phyloP scores from a whole-genome alignment of 2,329 filamentous ascomycete species.

The Penicillium concentricum region DNA sequence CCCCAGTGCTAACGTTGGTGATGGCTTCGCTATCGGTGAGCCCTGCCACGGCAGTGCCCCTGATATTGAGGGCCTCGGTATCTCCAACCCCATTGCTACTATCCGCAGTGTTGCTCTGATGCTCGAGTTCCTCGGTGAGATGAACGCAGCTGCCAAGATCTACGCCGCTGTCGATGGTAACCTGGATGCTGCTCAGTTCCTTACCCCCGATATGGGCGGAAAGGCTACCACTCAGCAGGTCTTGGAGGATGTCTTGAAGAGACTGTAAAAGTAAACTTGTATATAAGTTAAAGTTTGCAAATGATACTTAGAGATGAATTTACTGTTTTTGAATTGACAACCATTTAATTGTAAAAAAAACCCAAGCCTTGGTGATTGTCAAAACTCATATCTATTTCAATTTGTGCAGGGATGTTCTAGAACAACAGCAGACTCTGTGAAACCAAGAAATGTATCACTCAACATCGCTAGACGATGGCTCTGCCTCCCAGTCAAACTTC shows the following conservation, averaged over 20 bases:
- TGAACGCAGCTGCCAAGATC: constrained; percentile 81
- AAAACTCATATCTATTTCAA: background rate
- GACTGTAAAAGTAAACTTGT: constrained; percentile 58
- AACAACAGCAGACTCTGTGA: background rate
- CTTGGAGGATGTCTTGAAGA: constrained; percentile 78
- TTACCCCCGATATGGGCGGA: constrained; percentile 89
- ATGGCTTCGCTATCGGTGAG: constrained; percentile 93
- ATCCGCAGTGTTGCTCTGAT: constrained; percentile 87
- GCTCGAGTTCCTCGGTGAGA: constrained; percentile 91
- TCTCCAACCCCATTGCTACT: constrained; percentile 96
- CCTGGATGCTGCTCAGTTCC: constrained; percentile 74
- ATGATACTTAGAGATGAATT: constrained; percentile 6
- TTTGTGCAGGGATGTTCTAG: background rate
- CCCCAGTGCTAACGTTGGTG: constrained; percentile 90
- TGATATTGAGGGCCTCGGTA: constrained; percentile 87
- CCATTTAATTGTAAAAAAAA: background rate
- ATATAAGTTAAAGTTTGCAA: constrained; percentile 12
- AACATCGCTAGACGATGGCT: constrained; percentile 19
- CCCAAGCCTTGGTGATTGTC: background rate
- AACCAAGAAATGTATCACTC: constrained; percentile 12
- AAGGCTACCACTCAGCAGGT: constrained; percentile 83
- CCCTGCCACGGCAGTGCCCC: constrained; percentile 95
- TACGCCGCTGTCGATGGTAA: constrained; percentile 91
- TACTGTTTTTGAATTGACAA: background rate
- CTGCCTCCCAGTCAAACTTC: constrained; percentile 27